A percentile compares a stretch with the other conserved stretches of the same genome.
These are phyloP conservation scores for Nakazawaea peltata DNA, from an alignment of 805 yeast species.

Conservation along the genomic window DNA sequence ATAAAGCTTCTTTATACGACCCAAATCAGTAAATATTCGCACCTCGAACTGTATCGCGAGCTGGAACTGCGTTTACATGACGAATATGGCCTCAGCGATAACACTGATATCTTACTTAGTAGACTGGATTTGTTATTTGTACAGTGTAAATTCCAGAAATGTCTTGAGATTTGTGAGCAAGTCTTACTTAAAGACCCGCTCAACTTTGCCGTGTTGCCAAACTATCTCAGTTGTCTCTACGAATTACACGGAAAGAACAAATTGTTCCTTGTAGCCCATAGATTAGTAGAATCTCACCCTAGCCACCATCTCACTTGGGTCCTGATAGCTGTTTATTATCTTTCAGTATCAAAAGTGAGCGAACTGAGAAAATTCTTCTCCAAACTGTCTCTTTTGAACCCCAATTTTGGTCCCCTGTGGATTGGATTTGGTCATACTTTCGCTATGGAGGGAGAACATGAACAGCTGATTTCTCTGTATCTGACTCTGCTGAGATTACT, in stretches of 20 bases:
- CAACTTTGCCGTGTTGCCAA: constrained; percentile 66
- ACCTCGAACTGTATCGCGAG: constrained; percentile 49
- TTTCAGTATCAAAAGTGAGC: constrained; percentile 58
- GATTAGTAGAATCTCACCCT: constrained; percentile 78
- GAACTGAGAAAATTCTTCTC: constrained; percentile 87
- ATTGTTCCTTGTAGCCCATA: constrained; percentile 74
- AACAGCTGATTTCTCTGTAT: constrained; percentile 95
- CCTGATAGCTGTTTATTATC: constrained; percentile 85
- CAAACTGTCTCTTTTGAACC: constrained; percentile 80
- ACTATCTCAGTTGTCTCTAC: constrained; percentile 73
- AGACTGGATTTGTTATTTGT: constrained; percentile 63
- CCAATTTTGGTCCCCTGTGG: constrained; percentile 95
- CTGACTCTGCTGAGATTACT: constrained; percentile 91
- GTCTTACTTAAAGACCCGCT: constrained; percentile 54
- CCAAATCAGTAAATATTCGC: constrained; percentile 63
- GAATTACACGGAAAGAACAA: constrained; percentile 81
- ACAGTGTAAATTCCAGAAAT: constrained; percentile 73
- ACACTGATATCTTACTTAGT: constrained; percentile 60
- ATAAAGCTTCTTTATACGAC: constrained; percentile 72
- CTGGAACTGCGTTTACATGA: constrained; percentile 60
- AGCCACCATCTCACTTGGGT: constrained; percentile 81
- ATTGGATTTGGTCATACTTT: constrained; percentile 97
- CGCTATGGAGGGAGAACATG: constrained; percentile 98
- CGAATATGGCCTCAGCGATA: constrained; percentile 63
- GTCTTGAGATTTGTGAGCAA: constrained; percentile 65